Percentiles rank a stretch among this genome's conserved stretches.
These are phyloP conservation scores for Pestalotiopsis sp. DNA, from an alignment of 2,329 filamentous ascomycete genomes.

Conservation along the genomic window DNA sequence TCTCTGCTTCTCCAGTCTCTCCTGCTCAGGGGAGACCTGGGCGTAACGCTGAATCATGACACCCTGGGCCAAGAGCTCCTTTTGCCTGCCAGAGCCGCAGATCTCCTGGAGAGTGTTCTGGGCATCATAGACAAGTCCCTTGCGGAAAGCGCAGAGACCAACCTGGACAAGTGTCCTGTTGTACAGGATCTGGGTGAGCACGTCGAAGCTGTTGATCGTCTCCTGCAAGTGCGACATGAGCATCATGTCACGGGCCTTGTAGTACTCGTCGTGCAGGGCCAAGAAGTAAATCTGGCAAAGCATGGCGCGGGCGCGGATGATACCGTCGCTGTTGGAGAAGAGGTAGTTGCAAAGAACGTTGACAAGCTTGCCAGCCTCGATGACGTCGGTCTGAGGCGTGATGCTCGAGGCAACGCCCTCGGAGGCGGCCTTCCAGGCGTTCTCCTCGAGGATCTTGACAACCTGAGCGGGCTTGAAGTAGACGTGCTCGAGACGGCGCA, in stretches of 20 bases:
- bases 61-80: conserved; percentile 96
- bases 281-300: conserved; percentile 98
- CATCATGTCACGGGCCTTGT: conserved; percentile 98
- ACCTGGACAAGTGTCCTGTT: conserved; percentile 98
- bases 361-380: conserved; percentile 76
- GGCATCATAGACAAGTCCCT: conserved; percentile 94
- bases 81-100: conserved; percentile 94
- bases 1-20: conserved; percentile 93
- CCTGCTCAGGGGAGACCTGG: conserved; percentile 96
- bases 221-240: conserved; percentile 99
- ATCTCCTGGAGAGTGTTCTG: conserved; percentile 98
- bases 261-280: conserved; percentile 96
- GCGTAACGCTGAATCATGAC: conserved; percentile 98
- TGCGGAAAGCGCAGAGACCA: conserved; percentile 96
- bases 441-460: conserved; percentile 90
- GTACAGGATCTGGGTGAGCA: conserved; percentile 97
- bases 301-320: conserved; percentile 95
- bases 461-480: conserved; percentile 99
- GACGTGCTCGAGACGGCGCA: conserved; percentile 92
- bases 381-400: conserved; percentile 70
- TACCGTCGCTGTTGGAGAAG: conserved; percentile 91
- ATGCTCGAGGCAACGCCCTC: conserved; percentile 73
- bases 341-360: conserved; percentile 92
- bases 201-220: conserved; percentile 94
- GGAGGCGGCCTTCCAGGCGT: conserved; percentile 84